Base-by-base conservation (phyloP, 177 flowering plant species). In the Telopea speciosissima region DNA sequence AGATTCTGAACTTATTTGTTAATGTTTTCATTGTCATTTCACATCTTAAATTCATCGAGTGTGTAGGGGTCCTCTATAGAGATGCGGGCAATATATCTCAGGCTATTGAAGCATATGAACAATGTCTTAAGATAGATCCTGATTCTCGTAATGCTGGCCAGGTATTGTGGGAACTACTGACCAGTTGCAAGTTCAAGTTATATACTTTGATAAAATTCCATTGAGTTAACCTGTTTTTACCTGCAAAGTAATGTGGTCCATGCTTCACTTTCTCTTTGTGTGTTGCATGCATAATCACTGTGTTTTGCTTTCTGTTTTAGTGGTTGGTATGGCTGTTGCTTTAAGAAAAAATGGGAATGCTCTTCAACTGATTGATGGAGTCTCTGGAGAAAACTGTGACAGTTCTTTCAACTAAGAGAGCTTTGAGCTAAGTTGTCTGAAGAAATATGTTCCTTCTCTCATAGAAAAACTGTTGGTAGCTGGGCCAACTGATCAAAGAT, bases 71-170 rank as follows among this genome's bases (percentile, higher is more conserved):
- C 76, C 97, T 96, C 19, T 93, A 96, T 72, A 86, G 99, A 83
- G 99, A 96, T 85, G 99, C 97, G 69, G 99, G 99, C 42, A 83
- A 84, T 73, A 96, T 96, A 73, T 64, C 92, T 69, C 79, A 82
- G 69, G 96, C 99, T 52, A 85, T 96, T 77, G 89, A 89, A 82
- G 99, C 97, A 62, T 96, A 96, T 83, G 98, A 96, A 81, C 92
- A 87, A 70, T 96, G 99, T 78, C 93, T 96, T 42, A 85, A 88
- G 75, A 88, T 96, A 73, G 99, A 96, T 82, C 99, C 98, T 68
- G 99, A 96, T 82, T 96, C 99, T 65, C 96, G 99, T 45, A 96
- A 96, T 84, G 98, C 99, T 45, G 98, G 99, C 75, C 98, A 96
- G 96, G 99, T 96, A 89, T 71, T 72, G 49, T 56, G 58, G 17